phyloP scores from a whole-genome alignment of 2,329 filamentous ascomycete genomes.

The Scleromitrula shiraiana region DNA sequence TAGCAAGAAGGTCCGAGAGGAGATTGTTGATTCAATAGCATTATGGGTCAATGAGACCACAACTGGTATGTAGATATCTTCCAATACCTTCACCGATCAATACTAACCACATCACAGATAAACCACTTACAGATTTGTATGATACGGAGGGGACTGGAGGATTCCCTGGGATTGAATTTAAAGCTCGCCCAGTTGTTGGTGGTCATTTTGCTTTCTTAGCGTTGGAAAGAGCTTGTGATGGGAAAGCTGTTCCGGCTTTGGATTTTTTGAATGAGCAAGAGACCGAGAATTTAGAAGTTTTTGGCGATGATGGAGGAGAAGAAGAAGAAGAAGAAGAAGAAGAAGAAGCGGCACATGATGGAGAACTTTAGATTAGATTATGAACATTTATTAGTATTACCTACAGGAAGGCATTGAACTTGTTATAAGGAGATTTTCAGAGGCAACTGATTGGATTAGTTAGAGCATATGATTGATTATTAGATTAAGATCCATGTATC shows the following conservation, averaged over 20 bases:
- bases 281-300: slow-evolving; percentile 16
- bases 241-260: slow-evolving; percentile 53
- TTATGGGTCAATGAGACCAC: slow-evolving; percentile 77
- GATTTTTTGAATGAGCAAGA: slow-evolving; percentile 37
- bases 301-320: slow-evolving; percentile 17
- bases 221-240: slow-evolving; percentile 71
- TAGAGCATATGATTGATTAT: too few relatives aligned
- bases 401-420: too few relatives aligned
- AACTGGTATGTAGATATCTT: slow-evolving; percentile 41
- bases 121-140: slow-evolving; percentile 75
- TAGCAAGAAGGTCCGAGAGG: slow-evolving; percentile 55
- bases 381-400: too few relatives aligned
- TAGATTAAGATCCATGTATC: too few relatives aligned
- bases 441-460: background rate
- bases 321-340: slow-evolving; percentile 24
- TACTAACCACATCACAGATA: slow-evolving; percentile 38
- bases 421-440: too few relatives aligned
- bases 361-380: slow-evolving; percentile 17
- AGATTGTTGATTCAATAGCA: slow-evolving; percentile 68
- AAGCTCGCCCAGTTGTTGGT: slow-evolving; percentile 74
- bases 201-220: slow-evolving; percentile 81
- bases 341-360: slow-evolving; percentile 12
- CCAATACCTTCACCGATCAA: background rate
- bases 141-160: slow-evolving; percentile 69
- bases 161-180: slow-evolving; percentile 69